Evolutionary conservation across 805 yeast species (phyloP).

Genomic region (Suhomyces sp.): DNA sequence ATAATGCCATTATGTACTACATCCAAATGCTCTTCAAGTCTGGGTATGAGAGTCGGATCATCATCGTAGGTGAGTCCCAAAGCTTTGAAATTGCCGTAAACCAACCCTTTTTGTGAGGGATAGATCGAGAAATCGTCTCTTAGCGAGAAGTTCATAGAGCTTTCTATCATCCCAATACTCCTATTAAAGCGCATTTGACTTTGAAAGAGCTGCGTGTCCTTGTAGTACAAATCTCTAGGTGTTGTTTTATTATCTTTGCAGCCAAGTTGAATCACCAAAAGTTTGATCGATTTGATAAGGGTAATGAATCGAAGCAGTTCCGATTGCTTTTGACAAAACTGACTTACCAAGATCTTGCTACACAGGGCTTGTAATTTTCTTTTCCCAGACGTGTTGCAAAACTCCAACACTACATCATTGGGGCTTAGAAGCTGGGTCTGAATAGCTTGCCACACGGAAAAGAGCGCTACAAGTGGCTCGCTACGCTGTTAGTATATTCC

Average conservation of each 20-base stretch:
- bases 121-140: slow-evolving; percentile 39
- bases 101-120: slow-evolving; percentile 57
- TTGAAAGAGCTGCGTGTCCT: slow-evolving; percentile 50
- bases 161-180: slow-evolving; percentile 34
- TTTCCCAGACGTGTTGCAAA: neutral
- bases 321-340: neutral
- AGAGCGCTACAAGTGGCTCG: neutral
- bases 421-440: neutral
- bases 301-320: slow-evolving; percentile 1
- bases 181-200: slow-evolving; percentile 42
- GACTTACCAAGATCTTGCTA: neutral
- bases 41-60: slow-evolving; percentile 28
- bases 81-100: slow-evolving; percentile 34
- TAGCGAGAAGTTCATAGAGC: slow-evolving; percentile 38
- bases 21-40: slow-evolving; percentile 3
- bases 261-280: neutral
- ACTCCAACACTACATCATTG: neutral
- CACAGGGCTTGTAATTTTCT: neutral
- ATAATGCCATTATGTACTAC: neutral
- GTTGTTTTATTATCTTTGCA: slow-evolving; percentile 27
- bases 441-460: neutral
- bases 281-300: slow-evolving; percentile 6
- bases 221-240: slow-evolving; percentile 57
- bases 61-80: slow-evolving; percentile 1
- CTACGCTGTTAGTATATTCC: neutral